Evolutionary conservation across 352 stramenopile species (phyloP).

Genomic region (Peronosclerospora sorghi): DNA sequence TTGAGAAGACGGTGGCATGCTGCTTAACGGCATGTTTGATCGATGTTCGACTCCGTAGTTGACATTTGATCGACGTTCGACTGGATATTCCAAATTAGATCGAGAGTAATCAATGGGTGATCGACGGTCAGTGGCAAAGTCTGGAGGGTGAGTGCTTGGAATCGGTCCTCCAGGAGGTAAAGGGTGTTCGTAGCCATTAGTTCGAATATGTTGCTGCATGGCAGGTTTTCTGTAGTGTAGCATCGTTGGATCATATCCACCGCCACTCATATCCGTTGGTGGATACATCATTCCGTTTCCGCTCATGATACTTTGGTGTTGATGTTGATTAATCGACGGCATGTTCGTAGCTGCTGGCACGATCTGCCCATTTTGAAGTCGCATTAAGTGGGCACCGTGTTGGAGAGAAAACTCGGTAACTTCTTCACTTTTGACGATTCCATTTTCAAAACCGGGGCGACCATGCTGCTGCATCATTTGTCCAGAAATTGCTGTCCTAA

Average conservation of each 20-base stretch:
- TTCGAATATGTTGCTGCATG: conserved; percentile 25
- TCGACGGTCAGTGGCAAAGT: conserved; percentile 37
- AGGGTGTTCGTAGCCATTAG: conserved; percentile 32
- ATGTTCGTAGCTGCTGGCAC: conserved; percentile 12
- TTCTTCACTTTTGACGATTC: conserved; percentile 62
- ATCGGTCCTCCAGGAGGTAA: conserved; percentile 21
- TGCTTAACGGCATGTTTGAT: conserved; percentile 24
- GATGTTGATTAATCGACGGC: conserved; percentile 8
- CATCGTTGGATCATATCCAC: conserved; percentile 41
- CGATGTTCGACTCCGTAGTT: conserved; percentile 1
- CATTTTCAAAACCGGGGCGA: conserved; percentile 22
- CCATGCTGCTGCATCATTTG: conserved; percentile 23
- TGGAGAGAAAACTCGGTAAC: conserved; percentile 43
- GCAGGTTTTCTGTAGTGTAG: conserved; percentile 34
- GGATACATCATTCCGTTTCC: conserved; percentile 32
- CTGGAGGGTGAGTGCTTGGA: conserved; percentile 9
- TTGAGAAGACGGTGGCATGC: conserved; percentile 10
- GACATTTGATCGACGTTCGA: conserved; percentile 33
- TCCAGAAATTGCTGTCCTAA: conserved; percentile 17
- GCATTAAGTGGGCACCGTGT: conserved; percentile 22
- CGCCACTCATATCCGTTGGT: conserved; percentile 26
- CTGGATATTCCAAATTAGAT: conserved; percentile 17
- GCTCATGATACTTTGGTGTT: conserved; percentile 15
- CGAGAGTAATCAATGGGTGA: conserved; percentile 16
- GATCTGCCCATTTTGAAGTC: conserved; percentile 26